phyloP scores from a whole-genome alignment of 2,329 filamentous ascomycete species.

The Diaporthe nobilis region DNA sequence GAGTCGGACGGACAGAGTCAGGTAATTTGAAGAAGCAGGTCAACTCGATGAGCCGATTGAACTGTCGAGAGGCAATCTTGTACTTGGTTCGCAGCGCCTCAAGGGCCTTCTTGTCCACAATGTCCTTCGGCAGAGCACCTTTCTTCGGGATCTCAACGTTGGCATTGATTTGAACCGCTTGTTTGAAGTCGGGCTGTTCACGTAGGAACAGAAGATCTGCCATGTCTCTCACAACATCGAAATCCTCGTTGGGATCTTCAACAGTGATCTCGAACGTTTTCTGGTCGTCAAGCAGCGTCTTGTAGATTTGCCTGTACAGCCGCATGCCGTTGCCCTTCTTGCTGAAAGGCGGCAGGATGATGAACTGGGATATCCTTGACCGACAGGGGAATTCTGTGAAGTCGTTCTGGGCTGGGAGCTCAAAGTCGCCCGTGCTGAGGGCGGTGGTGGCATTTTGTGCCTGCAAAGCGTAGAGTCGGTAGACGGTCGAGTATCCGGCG shows the following conservation, averaged over 20 bases:
- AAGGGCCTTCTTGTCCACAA: constrained; percentile 71
- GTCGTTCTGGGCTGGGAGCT: constrained; percentile 52
- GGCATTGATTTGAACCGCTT: constrained; percentile 67
- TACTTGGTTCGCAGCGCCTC: constrained; percentile 70
- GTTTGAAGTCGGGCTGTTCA: constrained; percentile 68
- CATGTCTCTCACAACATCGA: constrained; percentile 84
- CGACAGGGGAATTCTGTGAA: constrained; percentile 79
- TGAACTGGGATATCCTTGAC: constrained; percentile 91
- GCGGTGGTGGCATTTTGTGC: constrained; percentile 56
- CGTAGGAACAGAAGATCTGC: constrained; percentile 79
- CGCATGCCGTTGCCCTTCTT: constrained; percentile 82
- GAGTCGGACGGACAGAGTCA: constrained; percentile 66
- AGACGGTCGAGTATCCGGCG: constrained; percentile 90
- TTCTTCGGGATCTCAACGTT: constrained; percentile 63
- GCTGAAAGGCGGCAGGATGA: constrained; percentile 92
- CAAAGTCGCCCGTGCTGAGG: constrained; percentile 50
- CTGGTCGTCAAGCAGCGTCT: constrained; percentile 74
- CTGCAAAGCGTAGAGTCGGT: constrained; percentile 82
- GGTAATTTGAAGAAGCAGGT: constrained; percentile 76
- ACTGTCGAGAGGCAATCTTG: constrained; percentile 85
- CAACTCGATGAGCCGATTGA: constrained; percentile 82
- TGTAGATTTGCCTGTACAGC: constrained; percentile 86
- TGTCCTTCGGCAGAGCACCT: constrained; percentile 62
- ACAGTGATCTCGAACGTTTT: constrained; percentile 88
- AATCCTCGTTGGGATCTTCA: constrained; percentile 92